phyloP scores from a whole-genome alignment of 1,284 basidiomycete genomes.

The Cystobasidium sp. region DNA sequence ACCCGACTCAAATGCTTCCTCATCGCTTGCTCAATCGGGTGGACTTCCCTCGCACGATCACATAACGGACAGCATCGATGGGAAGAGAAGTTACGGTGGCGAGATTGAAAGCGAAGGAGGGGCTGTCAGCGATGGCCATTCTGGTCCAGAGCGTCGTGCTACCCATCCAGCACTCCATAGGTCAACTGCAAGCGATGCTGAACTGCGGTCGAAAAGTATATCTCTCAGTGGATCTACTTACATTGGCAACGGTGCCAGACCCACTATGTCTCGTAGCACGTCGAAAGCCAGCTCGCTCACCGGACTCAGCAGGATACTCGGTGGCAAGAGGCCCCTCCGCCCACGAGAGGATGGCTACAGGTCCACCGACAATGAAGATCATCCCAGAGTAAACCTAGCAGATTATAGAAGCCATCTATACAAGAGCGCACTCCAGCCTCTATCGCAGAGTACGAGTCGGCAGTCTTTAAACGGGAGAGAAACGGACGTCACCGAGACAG shows the following conservation, averaged over 20 bases:
- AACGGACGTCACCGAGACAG: neutral
- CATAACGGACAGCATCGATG: neutral
- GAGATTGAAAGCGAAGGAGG: slow-evolving; percentile 17
- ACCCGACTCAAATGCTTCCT: neutral
- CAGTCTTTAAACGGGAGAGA: neutral
- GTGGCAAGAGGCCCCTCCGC: neutral
- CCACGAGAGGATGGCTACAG: slow-evolving; percentile 21
- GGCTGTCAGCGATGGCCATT: neutral
- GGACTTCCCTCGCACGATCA: neutral
- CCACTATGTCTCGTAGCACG: slow-evolving; percentile 18
- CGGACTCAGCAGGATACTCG: slow-evolving; percentile 26
- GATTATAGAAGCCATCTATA: neutral
- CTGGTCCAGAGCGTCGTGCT: neutral
- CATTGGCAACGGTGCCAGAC: neutral
- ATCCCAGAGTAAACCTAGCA: neutral
- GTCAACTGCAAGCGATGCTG: slow-evolving; percentile 13
- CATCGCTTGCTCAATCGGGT: neutral
- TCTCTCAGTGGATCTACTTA: neutral
- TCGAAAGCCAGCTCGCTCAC: slow-evolving; percentile 30
- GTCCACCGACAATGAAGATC: slow-evolving; percentile 37
- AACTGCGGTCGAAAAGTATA: neutral
- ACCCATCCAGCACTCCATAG: neutral
- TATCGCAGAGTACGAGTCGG: neutral
- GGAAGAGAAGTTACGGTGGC: neutral
- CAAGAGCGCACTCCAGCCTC: neutral